Evolutionary conservation across 78 protist species (phyloP).

Genomic region (Dictyostelium purpureum): DNA sequence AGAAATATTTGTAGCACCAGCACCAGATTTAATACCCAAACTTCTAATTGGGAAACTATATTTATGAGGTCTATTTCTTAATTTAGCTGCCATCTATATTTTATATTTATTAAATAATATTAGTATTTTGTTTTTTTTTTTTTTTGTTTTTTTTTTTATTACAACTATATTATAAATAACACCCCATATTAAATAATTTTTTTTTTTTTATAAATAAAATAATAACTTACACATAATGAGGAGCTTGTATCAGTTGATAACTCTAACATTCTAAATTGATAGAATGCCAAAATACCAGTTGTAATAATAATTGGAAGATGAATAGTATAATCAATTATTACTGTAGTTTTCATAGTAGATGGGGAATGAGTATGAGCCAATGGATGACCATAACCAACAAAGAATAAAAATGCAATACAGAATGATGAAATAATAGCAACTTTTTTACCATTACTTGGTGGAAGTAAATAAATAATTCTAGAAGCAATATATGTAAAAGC

Average conservation of each 20-base stretch:
- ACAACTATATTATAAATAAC: no score
- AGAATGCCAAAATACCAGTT: constrained; percentile 45
- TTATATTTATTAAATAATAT: no score
- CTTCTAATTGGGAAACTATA: constrained; percentile 21
- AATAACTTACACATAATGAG: neutral
- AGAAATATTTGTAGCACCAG: neutral
- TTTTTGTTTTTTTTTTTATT: no score
- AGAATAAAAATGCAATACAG: constrained; percentile 39
- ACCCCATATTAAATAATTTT: no score
- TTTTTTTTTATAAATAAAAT: neutral
- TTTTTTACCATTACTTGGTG: constrained; percentile 25
- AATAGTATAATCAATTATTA: constrained; percentile 19
- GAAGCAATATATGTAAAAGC: constrained; percentile 30
- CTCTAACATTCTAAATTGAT: constrained; percentile 65
- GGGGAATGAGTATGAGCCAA: neutral
- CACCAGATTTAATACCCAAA: constrained; percentile 5
- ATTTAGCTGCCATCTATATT: neutral
- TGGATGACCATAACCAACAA: constrained; percentile 53
- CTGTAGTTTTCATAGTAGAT: constrained; percentile 15
- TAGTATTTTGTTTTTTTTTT: no score
- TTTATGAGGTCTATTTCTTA: constrained; percentile 18
- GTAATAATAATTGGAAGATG: constrained; percentile 58
- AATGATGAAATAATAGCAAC: constrained; percentile 30
- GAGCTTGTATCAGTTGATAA: constrained; percentile 43
- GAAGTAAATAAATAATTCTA: constrained; percentile 28